phyloP scores from a whole-genome alignment of 768 basidiomycete genomes.

The Coprinellus micaceus region DNA sequence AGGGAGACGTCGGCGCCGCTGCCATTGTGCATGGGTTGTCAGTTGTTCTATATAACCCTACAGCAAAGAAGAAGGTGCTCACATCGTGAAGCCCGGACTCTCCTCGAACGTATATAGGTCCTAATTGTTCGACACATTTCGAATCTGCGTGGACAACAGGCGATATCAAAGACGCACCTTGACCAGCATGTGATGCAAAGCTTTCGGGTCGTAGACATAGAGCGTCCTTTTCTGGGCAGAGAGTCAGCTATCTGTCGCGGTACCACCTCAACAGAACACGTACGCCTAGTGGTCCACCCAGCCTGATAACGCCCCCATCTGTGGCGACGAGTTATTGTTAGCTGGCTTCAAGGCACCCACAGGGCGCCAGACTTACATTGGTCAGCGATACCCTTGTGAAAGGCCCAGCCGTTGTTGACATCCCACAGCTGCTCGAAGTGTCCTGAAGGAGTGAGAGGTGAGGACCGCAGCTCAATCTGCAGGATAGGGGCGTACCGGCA shows the following conservation, averaged over 20 bases:
- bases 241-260: not conserved
- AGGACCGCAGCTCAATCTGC: not conserved
- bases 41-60: conserved; percentile 6
- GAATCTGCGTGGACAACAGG: not conserved
- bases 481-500: conserved; percentile 2
- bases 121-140: conserved; percentile 12
- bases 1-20: conserved; percentile 16
- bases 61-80: not conserved
- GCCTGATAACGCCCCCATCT: conserved; percentile 33
- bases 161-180: conserved; percentile 28
- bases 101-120: conserved; percentile 33
- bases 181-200: conserved; percentile 41
- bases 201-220: conserved; percentile 42
- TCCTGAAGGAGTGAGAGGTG: conserved; percentile 19
- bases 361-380: conserved; percentile 24
- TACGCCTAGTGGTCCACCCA: conserved; percentile 35
- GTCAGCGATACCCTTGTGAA: conserved; percentile 29
- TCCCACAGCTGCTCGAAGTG: conserved; percentile 29
- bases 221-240: conserved; percentile 28
- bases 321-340: not conserved
- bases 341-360: not conserved
- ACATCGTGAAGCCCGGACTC: conserved; percentile 23
- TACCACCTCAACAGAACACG: conserved; percentile 1
- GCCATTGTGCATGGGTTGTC: conserved; percentile 1
- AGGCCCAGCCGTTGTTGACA: conserved; percentile 32